Base-by-base conservation (phyloP, 73 alveolate species). In the Paramecium caudatum region DNA sequence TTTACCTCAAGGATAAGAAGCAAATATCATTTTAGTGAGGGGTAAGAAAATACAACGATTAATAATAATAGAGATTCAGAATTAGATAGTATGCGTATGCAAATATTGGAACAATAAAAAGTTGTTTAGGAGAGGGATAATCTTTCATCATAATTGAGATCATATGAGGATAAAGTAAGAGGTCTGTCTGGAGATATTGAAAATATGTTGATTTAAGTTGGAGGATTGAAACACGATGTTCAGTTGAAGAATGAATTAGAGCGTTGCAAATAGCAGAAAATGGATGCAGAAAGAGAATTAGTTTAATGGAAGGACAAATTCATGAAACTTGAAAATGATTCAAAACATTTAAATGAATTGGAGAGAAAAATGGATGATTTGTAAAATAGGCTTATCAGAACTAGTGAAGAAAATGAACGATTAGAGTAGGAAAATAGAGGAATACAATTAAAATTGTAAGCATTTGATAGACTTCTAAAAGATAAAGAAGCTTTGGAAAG, bases 371-470 rank as follows among this genome's bases (percentile, higher is more conserved):
- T 43, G 6, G 39, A 74, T 6, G 88, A 74, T 74, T 74, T 27
- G 16, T 12, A 74, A 45, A 37, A 37, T 19, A 74, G 88, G 43
- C 21, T 74, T 3, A 74, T 74, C 16, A 74, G 88, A 74, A 45
- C 69, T 3, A 74, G n/a, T 37, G 88, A 74, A 21, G 88, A 74
- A 45, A 74, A 74, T 74, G 88, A 74, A 34, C 17, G 88, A 74
- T 74, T 74, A n/a, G 88, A 74, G 15, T 74, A 74, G 15, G 88
- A 74, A 34, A 74, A 74, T 74, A 74, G 88, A 5, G 88, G 88
- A 74, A 74, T 74, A 74, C 43, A 74, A 45, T 74, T 74, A n/a
- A 74, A 74, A 43, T 74, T 74, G 23, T 74, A 74, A 74, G 88
- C 69, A 37, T 74, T 41, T 39, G 88, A 74, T 37, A 41, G 88